Base-by-base conservation (phyloP, 1,139 yeast species). In the Arxiozyma heterogenica region DNA sequence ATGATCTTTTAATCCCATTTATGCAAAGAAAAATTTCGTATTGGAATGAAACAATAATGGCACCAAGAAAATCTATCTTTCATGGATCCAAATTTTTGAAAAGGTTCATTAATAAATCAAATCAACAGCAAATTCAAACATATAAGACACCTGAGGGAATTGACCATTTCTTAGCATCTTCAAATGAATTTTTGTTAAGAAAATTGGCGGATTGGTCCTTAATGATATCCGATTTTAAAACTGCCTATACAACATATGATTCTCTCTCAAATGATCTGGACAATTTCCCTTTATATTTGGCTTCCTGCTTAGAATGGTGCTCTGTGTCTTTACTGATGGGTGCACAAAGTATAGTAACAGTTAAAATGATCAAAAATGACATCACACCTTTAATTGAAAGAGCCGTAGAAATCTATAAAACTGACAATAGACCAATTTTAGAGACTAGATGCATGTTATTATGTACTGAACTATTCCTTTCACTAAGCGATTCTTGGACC, bases 201-300 rank as follows among this genome's bases (percentile, higher is more conserved):
- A 86, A 86, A 64, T 73, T 93, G 46, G 98, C 95, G 0, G 98
- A 93, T 68, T 89, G 95, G 89, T 83, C 93, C 8, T 80, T 93
- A 62, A 87, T 93, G 81, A 72, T 91, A 25, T 81, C 91, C 49
- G 97, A 93, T 70, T 93, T 86, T 74, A 84, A 84, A 66, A 84
- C 83, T 58, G 94, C 98, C 9, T 85, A 86, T 65, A 76, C 87
- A 1, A 84, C 91, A 0, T 93, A 93, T 67, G 98, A 93, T 57
- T 69, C 88, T 55, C 76, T 90, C 44, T 84, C 84, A 59, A 85
- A 86, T 61, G 97, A 91, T 66, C 85, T 84, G 61, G 76, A 82
- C 41, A 49, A 56, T 17, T 59, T 55, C 44, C 69, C 69, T 1
- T 61, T 64, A 49, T 85, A 88, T 63, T 78, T 86, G 54, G 96